A percentile compares a stretch with the other conserved stretches of the same genome.
phyloP scores from a whole-genome alignment of 208 protist species.

The Balamuthia mandrillaris region DNA sequence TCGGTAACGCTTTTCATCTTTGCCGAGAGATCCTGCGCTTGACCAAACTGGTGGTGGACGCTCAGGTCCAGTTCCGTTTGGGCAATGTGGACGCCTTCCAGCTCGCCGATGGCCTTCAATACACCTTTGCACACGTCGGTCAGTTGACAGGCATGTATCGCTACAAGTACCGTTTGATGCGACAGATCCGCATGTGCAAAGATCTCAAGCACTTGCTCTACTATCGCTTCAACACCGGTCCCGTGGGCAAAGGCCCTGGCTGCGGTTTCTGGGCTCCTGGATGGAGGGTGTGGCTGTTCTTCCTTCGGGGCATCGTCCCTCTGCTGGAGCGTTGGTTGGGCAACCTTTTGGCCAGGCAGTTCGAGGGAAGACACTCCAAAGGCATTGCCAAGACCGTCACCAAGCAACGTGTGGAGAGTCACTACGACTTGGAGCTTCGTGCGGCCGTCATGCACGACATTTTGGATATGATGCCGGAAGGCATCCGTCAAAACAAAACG shows the following conservation, averaged over 20 bases:
- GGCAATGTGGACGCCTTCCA: slow-evolving; percentile 98
- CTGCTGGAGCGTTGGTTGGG: slow-evolving; percentile 99
- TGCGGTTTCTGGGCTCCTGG: slow-evolving; percentile 98
- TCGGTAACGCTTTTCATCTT: slow-evolving; percentile 99
- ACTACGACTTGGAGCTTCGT: slow-evolving; percentile 99
- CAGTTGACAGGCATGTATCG: slow-evolving; percentile 99
- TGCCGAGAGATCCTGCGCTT: slow-evolving; percentile 98
- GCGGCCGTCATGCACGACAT: slow-evolving; percentile 99
- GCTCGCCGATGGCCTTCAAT: slow-evolving; percentile 98
- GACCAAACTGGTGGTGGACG: slow-evolving; percentile 98
- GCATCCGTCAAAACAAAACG: slow-evolving; percentile 93
- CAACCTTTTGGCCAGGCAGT: slow-evolving; percentile 98
- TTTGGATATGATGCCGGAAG: slow-evolving; percentile 99
- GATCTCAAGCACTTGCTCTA: slow-evolving; percentile 99
- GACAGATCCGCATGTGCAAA: slow-evolving; percentile 96
- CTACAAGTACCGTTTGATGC: slow-evolving; percentile 99
- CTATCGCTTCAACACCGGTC: slow-evolving; percentile 95
- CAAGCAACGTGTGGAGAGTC: slow-evolving; percentile 99
- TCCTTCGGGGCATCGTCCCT: slow-evolving; percentile 98
- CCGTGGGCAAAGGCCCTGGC: slow-evolving; percentile 95
- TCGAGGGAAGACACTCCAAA: slow-evolving; percentile 96
- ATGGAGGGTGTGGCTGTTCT: slow-evolving; percentile 99
- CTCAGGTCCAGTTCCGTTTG: slow-evolving; percentile 98
- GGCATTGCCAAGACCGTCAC: slow-evolving; percentile 97
- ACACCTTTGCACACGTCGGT: slow-evolving; percentile 98